Conservation (phyloP, 768 basidiomycete genomes). For the Glaciozyma martinii region DNA sequence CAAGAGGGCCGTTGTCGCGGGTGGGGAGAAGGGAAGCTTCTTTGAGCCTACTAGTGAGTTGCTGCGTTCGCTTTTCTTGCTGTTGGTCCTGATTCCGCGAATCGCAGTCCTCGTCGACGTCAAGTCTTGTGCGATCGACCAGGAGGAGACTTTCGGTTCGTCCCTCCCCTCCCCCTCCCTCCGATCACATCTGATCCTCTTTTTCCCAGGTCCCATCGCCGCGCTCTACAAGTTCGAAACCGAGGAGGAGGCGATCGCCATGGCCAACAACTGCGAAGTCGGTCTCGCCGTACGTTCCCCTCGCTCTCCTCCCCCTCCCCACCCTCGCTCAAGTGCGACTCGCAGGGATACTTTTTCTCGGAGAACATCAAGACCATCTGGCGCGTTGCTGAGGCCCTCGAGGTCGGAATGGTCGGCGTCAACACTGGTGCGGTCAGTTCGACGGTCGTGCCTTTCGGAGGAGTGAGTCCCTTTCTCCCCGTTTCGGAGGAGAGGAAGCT, state of each 20-base stretch:
- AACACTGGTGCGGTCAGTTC: slow-evolving; percentile 41
- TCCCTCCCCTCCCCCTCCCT: not conserved
- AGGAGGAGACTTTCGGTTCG: slow-evolving; percentile 85
- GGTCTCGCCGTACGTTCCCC: slow-evolving; percentile 62
- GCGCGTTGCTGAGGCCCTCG: slow-evolving; percentile 87
- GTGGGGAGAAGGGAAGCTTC: slow-evolving; percentile 13
- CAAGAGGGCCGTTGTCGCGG: slow-evolving; percentile 49
- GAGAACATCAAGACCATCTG: slow-evolving; percentile 79
- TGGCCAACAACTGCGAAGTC: slow-evolving; percentile 73
- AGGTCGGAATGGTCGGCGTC: slow-evolving; percentile 49
- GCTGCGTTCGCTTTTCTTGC: not conserved
- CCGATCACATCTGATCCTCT: too few relatives aligned
- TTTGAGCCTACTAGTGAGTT: slow-evolving; percentile 37
- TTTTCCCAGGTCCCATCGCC: slow-evolving; percentile 49
- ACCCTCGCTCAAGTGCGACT: not conserved
- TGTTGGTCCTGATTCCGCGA: not conserved
- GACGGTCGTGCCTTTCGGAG: too few relatives aligned
- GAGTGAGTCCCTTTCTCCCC: not conserved
- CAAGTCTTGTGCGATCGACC: slow-evolving; percentile 51
- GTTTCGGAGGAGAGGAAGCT: slow-evolving; percentile 42
- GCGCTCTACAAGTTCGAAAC: slow-evolving; percentile 82
- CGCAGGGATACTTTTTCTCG: slow-evolving; percentile 60
- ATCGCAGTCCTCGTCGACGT: slow-evolving; percentile 79
- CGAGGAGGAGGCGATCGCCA: slow-evolving; percentile 78
- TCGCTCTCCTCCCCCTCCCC: not conserved